A percentile compares a stretch with the other conserved stretches of the same genome.
phyloP scores from a whole-genome alignment of 495 filamentous ascomycete genomes.

The Apodospora peruviana region DNA sequence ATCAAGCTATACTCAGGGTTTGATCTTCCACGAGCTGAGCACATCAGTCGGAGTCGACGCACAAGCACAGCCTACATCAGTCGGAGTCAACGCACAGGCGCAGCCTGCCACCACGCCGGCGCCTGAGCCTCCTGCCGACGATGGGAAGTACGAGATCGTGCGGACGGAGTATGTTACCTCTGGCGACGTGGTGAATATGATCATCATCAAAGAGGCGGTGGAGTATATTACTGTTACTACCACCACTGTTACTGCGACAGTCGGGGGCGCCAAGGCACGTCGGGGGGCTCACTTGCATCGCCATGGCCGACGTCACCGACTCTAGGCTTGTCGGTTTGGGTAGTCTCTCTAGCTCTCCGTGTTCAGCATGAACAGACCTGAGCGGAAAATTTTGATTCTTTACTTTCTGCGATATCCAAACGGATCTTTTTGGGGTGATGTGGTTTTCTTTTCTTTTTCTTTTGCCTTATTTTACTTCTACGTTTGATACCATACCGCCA shows the following conservation, averaged over 20 bases:
- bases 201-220: slow-evolving; percentile 40
- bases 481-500: neutral
- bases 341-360: neutral
- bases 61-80: slow-evolving; percentile 1
- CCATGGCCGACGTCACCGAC: slow-evolving; percentile 13
- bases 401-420: neutral
- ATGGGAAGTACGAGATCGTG: slow-evolving; percentile 26
- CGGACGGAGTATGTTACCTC: slow-evolving; percentile 41
- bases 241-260: slow-evolving; percentile 23
- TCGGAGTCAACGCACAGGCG: neutral
- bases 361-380: neutral
- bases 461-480: neutral
- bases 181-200: slow-evolving; percentile 32
- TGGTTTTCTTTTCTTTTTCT: neutral
- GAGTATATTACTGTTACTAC: slow-evolving; percentile 36
- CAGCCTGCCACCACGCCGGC: slow-evolving; percentile 20
- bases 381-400: neutral
- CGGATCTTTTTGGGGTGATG: neutral
- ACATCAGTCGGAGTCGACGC: neutral
- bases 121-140: slow-evolving; percentile 16
- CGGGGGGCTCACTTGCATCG: slow-evolving; percentile 17
- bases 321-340: neutral
- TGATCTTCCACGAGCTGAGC: slow-evolving; percentile 17
- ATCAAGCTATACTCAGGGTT: slow-evolving; percentile 18
- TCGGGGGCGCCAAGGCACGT: slow-evolving; percentile 15